phyloP scores from a whole-genome alignment of 1,139 yeast species.

The Geotrichum citri-aurantii region DNA sequence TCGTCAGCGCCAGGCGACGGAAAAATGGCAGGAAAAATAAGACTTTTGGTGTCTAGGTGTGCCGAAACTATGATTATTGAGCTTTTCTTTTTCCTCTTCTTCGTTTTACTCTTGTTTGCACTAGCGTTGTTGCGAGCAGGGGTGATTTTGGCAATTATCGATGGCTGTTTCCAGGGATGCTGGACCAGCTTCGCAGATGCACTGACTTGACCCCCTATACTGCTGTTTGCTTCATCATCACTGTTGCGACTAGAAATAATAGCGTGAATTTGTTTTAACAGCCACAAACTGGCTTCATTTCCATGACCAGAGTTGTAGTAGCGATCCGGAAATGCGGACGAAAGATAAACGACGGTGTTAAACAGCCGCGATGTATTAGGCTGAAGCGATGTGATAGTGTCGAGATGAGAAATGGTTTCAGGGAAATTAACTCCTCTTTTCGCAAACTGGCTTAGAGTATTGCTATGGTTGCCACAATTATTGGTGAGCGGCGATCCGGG shows the following conservation, averaged over 20 bases:
- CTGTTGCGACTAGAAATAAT: slow-evolving; percentile 38
- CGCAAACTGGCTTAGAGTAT: not conserved
- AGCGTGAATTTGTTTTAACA: slow-evolving; percentile 45
- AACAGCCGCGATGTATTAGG: not conserved
- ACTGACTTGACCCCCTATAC: slow-evolving; percentile 14
- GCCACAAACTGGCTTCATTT: slow-evolving; percentile 66
- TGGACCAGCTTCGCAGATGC: not conserved
- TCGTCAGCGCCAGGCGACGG: slow-evolving; percentile 96
- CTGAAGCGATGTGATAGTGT: not conserved
- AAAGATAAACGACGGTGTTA: not conserved
- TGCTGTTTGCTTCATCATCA: slow-evolving; percentile 21
- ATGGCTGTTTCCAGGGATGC: slow-evolving; percentile 5
- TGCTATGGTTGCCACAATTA: not conserved
- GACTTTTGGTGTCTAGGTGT: slow-evolving; percentile 81
- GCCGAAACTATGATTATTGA: slow-evolving; percentile 72
- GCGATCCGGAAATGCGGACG: slow-evolving; percentile 64
- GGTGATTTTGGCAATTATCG: not conserved
- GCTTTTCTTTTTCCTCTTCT: slow-evolving; percentile 22
- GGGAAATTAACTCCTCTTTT: not conserved
- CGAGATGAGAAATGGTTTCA: not conserved
- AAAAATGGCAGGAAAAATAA: slow-evolving; percentile 60
- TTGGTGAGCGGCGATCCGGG: not conserved
- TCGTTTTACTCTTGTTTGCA: not conserved
- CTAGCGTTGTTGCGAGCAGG: not conserved
- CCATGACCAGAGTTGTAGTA: slow-evolving; percentile 74